Base-by-base conservation (phyloP, 129 eudicot species). In the Artemisia argyi region DNA sequence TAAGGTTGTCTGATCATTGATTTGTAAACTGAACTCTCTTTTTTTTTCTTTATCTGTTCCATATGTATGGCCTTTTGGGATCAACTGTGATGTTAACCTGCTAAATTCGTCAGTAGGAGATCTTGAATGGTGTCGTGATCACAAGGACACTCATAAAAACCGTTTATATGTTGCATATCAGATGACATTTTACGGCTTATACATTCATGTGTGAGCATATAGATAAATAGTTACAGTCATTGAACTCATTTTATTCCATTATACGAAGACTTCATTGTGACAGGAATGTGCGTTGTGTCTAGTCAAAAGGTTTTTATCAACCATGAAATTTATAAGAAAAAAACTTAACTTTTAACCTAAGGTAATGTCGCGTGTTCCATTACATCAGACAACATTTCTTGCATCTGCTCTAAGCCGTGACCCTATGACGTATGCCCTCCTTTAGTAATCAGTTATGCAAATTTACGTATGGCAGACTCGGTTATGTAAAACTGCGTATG, bases 401-500 rank as follows among this genome's bases (percentile, higher is more conserved):
- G 46, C 10, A 39, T 39, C 46, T 39, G 46, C 46, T 39, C 28
- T 59, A 59, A 12, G 16, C 7, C 9, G 53, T 44, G 18, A 16
- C 5, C 8, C 24, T 13, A 8, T 56, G 75, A 18, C 55, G n/a
- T 70, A 55, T 57, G 53, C 65, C 54, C 54, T 70, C 17, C 19
- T 35, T 32, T 54, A 17, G 49, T 39, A 15, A 69, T 32, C 19
- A 12, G 53, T 15, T 54, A 51, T 26, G 18, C 18, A 26, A 60
- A 35, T 20, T 4, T 65, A 11, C n/a, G 16, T 44, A 44, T 15
- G 35, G 4, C 7, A 14, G 26, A 7, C 26, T n/a, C 42, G 42
- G 42, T 5, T 4, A 22, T 59, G 64, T 3, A 24, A 59, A 32
- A 59, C 0, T 39, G 7, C 28, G 10, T 42, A 18, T 15, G 35